Evolutionary conservation across 2,329 filamentous ascomycete genomes (phyloP).

Genomic region (Coleophoma eucalyptorum): DNA sequence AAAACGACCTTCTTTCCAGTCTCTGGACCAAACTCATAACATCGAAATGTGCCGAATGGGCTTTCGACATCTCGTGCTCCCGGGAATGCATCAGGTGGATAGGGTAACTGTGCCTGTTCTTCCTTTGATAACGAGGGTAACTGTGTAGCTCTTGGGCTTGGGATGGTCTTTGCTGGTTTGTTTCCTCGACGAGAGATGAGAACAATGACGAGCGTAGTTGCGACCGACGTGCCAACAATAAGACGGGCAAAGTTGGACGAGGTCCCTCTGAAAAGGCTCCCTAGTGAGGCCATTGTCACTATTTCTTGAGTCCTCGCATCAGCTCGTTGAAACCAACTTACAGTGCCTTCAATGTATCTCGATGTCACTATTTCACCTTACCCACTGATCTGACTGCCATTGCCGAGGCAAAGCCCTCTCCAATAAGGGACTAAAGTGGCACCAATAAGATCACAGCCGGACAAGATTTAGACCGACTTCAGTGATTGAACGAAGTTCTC

Average conservation of each 20-base stretch:
- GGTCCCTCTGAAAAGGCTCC: not conserved
- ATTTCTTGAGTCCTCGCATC: not conserved
- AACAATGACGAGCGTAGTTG: conserved; percentile 14
- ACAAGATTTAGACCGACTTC: too few relatives aligned
- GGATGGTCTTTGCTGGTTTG: conserved; percentile 10
- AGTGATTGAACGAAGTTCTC: too few relatives aligned
- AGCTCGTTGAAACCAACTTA: not conserved
- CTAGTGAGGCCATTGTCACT: not conserved
- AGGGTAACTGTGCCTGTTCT: conserved; percentile 43
- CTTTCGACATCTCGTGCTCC: conserved; percentile 65
- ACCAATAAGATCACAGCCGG: too few relatives aligned
- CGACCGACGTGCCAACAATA: conserved; percentile 9
- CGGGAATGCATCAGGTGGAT: conserved; percentile 68
- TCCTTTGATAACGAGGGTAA: conserved; percentile 15
- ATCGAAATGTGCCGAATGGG: conserved; percentile 66
- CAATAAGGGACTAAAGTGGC: too few relatives aligned
- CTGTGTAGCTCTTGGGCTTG: conserved; percentile 18
- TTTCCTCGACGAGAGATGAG: conserved; percentile 4
- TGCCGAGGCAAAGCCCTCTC: too few relatives aligned
- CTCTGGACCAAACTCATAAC: conserved; percentile 79
- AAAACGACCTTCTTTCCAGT: conserved; percentile 69
- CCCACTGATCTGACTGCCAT: too few relatives aligned
- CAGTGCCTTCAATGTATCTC: too few relatives aligned
- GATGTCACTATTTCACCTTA: too few relatives aligned
- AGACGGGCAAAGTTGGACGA: not conserved